phyloP scores from a whole-genome alignment of 2,329 filamentous ascomycete species.

The Metarhizium rileyi region DNA sequence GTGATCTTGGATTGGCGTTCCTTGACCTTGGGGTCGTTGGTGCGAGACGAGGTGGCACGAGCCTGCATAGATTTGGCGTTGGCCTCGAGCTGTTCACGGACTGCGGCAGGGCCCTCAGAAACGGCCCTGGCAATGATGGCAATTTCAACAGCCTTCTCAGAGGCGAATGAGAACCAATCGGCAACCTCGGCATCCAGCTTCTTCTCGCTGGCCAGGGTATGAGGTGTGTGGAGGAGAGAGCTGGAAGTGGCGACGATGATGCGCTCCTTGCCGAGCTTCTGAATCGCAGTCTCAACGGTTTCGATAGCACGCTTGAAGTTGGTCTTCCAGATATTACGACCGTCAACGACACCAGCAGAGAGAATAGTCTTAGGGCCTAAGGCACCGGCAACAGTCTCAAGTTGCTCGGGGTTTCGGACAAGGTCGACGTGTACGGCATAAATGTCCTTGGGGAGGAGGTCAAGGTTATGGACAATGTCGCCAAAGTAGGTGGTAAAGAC shows the following conservation, averaged over 20 bases:
- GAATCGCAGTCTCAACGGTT: slow-evolving; percentile 77
- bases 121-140: slow-evolving; percentile 94
- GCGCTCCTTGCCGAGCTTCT: slow-evolving; percentile 93
- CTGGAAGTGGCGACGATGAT: slow-evolving; percentile 95
- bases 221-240: slow-evolving; percentile 95
- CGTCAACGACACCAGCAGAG: slow-evolving; percentile 93
- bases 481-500: slow-evolving; percentile 97
- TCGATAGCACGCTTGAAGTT: slow-evolving; percentile 96
- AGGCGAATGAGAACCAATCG: slow-evolving; percentile 98
- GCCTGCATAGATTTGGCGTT: slow-evolving; percentile 92
- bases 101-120: slow-evolving; percentile 79
- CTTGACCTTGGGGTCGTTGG: slow-evolving; percentile 97
- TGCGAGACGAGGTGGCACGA: slow-evolving; percentile 84
- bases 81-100: slow-evolving; percentile 83
- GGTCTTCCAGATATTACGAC: slow-evolving; percentile 99
- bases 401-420: slow-evolving; percentile 96
- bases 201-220: slow-evolving; percentile 98
- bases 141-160: slow-evolving; percentile 87
- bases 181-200: slow-evolving; percentile 87
- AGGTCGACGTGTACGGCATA: slow-evolving; percentile 90
- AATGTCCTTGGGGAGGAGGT: slow-evolving; percentile 69
- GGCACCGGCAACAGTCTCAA: slow-evolving; percentile 71
- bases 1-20: slow-evolving; percentile 87
- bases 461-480: slow-evolving; percentile 98
- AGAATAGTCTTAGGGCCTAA: slow-evolving; percentile 84